A percentile compares a stretch with the other conserved stretches of the same genome.
Evolutionary conservation across 257 asterid genomes (phyloP).

Genomic region (Ilex asprella): DNA sequence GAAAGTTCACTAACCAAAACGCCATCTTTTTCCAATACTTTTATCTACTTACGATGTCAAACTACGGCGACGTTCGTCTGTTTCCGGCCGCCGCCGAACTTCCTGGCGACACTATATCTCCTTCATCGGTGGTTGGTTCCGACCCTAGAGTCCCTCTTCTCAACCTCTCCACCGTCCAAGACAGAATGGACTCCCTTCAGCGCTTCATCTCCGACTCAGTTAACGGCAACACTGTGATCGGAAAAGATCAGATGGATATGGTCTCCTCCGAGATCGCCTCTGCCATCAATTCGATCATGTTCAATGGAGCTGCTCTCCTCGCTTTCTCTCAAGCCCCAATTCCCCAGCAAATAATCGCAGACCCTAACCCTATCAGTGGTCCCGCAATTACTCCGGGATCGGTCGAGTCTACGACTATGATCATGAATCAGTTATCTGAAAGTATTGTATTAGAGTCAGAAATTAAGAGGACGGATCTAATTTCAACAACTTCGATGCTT

Average conservation of each 20-base stretch:
- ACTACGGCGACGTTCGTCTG: no score
- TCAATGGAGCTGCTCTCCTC: conserved; percentile 69
- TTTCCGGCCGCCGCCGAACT: no score
- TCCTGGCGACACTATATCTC: no score
- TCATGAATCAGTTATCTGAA: no score
- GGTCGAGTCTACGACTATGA: no score
- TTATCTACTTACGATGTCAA: no score
- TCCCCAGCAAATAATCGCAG: not conserved
- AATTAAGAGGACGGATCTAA: conserved; percentile 6
- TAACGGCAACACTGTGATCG: conserved; percentile 42
- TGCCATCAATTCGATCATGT: conserved; percentile 61
- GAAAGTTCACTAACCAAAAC: no score
- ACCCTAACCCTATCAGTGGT: not conserved
- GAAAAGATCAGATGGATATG: conserved; percentile 44
- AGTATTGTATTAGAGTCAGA: no score
- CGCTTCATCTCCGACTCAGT: conserved; percentile 55
- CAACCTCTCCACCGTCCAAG: conserved; percentile 53
- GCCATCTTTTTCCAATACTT: no score
- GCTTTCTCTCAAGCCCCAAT: conserved; percentile 20
- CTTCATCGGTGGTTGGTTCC: conserved; percentile 1
- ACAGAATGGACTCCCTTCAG: conserved; percentile 59
- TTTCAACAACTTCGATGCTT: no score
- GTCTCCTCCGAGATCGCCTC: conserved; percentile 63
- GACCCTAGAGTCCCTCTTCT: conserved; percentile 29
- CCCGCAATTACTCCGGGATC: no score